A percentile compares a stretch with the other conserved stretches of the same genome.
phyloP scores from a whole-genome alignment of 176 grass and related monocot species.

The Lolium multiflorum region DNA sequence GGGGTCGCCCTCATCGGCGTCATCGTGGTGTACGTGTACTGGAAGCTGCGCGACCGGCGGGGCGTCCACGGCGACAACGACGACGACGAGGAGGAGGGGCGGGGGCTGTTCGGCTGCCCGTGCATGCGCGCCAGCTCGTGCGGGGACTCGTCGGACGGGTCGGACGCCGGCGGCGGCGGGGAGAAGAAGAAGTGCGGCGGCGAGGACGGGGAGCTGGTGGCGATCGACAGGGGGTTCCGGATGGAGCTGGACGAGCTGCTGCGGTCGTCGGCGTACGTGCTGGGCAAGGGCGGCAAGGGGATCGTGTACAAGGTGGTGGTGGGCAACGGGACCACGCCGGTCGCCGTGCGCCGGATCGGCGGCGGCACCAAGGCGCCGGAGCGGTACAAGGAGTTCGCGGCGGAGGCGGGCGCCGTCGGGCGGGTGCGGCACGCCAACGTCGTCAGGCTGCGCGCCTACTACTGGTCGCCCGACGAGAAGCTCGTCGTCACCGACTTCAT shows the following conservation, averaged over 20 bases:
- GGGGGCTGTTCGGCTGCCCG: constrained; percentile 31
- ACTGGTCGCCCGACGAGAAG: constrained; percentile 91
- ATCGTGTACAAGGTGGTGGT: constrained; percentile 99
- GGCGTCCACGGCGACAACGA: constrained; percentile 4
- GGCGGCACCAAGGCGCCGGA: constrained; percentile 38
- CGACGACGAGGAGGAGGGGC: constrained; percentile 26
- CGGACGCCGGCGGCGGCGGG: neutral
- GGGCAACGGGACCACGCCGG: constrained; percentile 65
- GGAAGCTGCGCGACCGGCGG: constrained; percentile 68
- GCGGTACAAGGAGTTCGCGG: constrained; percentile 67
- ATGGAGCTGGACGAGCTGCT: constrained; percentile 91
- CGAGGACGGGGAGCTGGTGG: constrained; percentile 70
- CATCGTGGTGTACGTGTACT: constrained; percentile 76
- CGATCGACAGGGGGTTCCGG: constrained; percentile 79
- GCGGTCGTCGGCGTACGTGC: constrained; percentile 86
- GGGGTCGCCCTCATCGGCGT: constrained; percentile 75
- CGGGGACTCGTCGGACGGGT: constrained; percentile 27
- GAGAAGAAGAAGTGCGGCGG: constrained; percentile 25
- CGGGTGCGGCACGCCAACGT: constrained; percentile 73
- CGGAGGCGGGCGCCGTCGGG: constrained; percentile 43
- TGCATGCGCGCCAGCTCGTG: constrained; percentile 35
- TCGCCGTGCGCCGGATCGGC: constrained; percentile 78
- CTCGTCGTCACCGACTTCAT: constrained; percentile 90
- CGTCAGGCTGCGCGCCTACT: constrained; percentile 75
- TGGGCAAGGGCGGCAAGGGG: constrained; percentile 88